Conservation (phyloP, 2,329 filamentous ascomycete genomes). For the Fusarium subglutinans region DNA sequence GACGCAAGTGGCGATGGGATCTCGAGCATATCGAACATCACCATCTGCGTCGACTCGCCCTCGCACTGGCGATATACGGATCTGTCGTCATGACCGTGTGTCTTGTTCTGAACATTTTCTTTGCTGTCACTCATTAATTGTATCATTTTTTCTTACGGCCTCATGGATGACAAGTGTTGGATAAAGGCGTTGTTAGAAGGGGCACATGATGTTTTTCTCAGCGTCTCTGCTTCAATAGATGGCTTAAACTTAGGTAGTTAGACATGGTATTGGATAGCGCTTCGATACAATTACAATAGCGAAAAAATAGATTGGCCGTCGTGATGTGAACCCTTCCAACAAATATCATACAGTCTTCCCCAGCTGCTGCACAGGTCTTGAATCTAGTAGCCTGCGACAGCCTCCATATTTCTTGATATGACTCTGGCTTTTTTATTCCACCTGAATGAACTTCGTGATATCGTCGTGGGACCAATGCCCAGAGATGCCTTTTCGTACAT, state of each 20-base stretch:
- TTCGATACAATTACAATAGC: constrained; percentile 37
- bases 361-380: not conserved
- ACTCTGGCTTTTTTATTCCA: not conserved
- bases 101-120: constrained; percentile 85
- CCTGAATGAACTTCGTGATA: constrained; percentile 9
- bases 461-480: constrained; percentile 41
- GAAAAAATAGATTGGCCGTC: constrained; percentile 4
- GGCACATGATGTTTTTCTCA: constrained; percentile 35
- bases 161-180: constrained; percentile 32
- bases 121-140: constrained; percentile 65
- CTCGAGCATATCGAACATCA: constrained; percentile 71
- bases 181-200: constrained; percentile 34
- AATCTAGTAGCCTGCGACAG: not conserved
- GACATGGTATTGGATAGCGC: constrained; percentile 34
- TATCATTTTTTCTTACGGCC: constrained; percentile 25
- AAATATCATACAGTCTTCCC: constrained; percentile 28
- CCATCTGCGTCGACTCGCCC: constrained; percentile 74
- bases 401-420: not conserved
- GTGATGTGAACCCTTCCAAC: not conserved
- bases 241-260: constrained; percentile 33
- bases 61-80: constrained; percentile 85
- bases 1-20: constrained; percentile 67
- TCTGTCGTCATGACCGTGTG: constrained; percentile 89
- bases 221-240: constrained; percentile 32
- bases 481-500: constrained; percentile 39